These are phyloP conservation scores for Xylaria telfairii DNA, from an alignment of 495 filamentous ascomycete genomes.

Conservation along the genomic window DNA sequence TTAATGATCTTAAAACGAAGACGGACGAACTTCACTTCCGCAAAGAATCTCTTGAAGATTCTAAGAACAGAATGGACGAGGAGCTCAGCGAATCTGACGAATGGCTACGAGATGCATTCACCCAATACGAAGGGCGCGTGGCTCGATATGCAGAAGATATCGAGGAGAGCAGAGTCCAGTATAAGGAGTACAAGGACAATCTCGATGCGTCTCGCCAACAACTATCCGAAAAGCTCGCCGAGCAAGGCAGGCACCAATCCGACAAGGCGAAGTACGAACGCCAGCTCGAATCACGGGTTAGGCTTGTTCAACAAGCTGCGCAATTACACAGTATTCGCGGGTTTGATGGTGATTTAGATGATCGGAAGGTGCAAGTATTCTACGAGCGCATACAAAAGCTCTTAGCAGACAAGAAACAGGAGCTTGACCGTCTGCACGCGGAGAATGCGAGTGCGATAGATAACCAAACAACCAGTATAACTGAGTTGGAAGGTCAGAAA, in stretches of 20 bases:
- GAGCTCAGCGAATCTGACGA: conserved; percentile 81
- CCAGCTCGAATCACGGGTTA: conserved; percentile 70
- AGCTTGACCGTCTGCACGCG: conserved; percentile 73
- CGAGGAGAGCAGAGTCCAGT: conserved; percentile 64
- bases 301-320: conserved; percentile 78
- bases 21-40: conserved; percentile 67
- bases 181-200: conserved; percentile 66
- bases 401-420: conserved; percentile 75
- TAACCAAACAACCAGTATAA: conserved; percentile 68
- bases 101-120: conserved; percentile 75
- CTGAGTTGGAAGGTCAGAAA: conserved; percentile 71
- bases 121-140: conserved; percentile 80
- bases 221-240: conserved; percentile 75
- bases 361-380: conserved; percentile 74
- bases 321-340: conserved; percentile 82
- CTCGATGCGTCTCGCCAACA: conserved; percentile 63
- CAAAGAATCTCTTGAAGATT: conserved; percentile 67
- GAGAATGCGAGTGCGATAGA: conserved; percentile 74
- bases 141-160: conserved; percentile 66
- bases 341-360: conserved; percentile 78
- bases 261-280: conserved; percentile 86
- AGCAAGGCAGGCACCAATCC: conserved; percentile 83
- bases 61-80: conserved; percentile 73
- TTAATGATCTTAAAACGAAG: conserved; percentile 77
- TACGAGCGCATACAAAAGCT: conserved; percentile 77